phyloP scores from a whole-genome alignment of 768 basidiomycete genomes.

The Rhodotorula kratochvilovae region DNA sequence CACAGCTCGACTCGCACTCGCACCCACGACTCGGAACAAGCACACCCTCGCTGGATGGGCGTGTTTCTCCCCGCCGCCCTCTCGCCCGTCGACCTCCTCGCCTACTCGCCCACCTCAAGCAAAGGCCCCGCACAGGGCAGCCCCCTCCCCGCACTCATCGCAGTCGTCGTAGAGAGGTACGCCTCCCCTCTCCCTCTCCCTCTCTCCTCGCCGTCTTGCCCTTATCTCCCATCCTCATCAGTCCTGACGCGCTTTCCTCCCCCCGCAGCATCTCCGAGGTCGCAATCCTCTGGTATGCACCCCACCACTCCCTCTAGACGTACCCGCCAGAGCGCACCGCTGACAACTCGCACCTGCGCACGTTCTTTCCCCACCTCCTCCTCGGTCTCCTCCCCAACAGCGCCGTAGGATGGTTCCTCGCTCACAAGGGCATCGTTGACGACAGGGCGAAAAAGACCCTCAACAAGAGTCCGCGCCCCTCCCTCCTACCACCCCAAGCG shows the following conservation, averaged over 20 bases:
- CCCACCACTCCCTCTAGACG: too few relatives aligned
- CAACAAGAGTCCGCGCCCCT: conserved; percentile 22
- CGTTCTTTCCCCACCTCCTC: too few relatives aligned
- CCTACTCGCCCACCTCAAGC: too few relatives aligned
- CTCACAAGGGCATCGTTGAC: conserved; percentile 73
- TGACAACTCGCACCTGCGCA: background rate
- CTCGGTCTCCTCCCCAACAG: background rate
- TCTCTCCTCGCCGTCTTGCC: background rate
- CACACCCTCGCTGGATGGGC: background rate
- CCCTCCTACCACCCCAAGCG: background rate
- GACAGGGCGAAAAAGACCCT: conserved; percentile 70
- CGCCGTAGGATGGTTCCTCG: conserved; percentile 55
- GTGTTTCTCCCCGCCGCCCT: background rate
- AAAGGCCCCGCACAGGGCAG: too few relatives aligned
- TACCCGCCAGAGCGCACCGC: background rate
- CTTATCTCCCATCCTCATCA: background rate
- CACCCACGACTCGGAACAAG: too few relatives aligned
- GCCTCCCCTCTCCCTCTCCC: background rate
- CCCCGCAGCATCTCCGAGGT: conserved; percentile 32
- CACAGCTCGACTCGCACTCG: too few relatives aligned
- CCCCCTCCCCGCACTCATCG: conserved; percentile 15
- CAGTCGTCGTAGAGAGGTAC: conserved; percentile 31
- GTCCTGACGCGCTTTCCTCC: background rate
- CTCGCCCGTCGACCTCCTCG: background rate
- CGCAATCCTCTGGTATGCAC: conserved; percentile 31